Percentiles rank a stretch among this genome's conserved stretches.
Evolutionary conservation across 495 filamentous ascomycete genomes (phyloP).

Genomic region (Penicillium lividum): DNA sequence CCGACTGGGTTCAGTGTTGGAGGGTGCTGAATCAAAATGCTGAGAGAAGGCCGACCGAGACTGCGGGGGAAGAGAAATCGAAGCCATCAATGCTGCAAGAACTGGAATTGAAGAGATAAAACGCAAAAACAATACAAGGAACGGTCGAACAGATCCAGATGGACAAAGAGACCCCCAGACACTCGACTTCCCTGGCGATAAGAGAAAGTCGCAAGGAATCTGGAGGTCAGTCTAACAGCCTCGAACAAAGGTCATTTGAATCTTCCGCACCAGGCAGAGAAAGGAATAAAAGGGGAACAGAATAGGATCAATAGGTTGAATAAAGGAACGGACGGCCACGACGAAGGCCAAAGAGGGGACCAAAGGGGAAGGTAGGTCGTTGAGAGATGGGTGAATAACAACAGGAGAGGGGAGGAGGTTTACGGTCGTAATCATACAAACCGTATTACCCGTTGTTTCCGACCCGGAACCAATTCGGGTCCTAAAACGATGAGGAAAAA

Average conservation of each 20-base stretch:
- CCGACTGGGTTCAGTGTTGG: constrained; percentile 25
- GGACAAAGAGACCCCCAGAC: constrained; percentile 45
- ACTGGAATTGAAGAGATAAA: constrained; percentile 11
- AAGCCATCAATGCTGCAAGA: constrained; percentile 40
- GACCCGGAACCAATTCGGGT: constrained; percentile 1
- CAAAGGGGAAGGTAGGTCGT: constrained; percentile 16
- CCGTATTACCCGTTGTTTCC: constrained; percentile 16
- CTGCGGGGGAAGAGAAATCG: constrained; percentile 44
- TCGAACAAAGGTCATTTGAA: constrained; percentile 39
- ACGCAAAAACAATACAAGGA: constrained; percentile 6
- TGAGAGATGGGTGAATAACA: constrained; percentile 37
- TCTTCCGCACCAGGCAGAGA: constrained; percentile 35
- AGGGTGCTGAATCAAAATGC: constrained; percentile 32
- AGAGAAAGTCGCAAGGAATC: constrained; percentile 41
- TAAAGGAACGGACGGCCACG: constrained; percentile 53
- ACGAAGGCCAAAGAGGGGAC: constrained; percentile 35
- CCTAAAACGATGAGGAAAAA: not conserved
- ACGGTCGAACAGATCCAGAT: constrained; percentile 37
- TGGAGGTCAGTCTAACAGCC: constrained; percentile 44
- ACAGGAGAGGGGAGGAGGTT: constrained; percentile 20
- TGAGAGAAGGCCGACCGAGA: constrained; percentile 35
- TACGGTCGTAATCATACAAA: constrained; percentile 8
- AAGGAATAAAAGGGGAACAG: constrained; percentile 13
- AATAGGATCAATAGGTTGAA: not conserved
- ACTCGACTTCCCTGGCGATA: constrained; percentile 35